Evolutionary conservation across 352 stramenopile species (phyloP).

Genomic region (Phytopythium litorale): DNA sequence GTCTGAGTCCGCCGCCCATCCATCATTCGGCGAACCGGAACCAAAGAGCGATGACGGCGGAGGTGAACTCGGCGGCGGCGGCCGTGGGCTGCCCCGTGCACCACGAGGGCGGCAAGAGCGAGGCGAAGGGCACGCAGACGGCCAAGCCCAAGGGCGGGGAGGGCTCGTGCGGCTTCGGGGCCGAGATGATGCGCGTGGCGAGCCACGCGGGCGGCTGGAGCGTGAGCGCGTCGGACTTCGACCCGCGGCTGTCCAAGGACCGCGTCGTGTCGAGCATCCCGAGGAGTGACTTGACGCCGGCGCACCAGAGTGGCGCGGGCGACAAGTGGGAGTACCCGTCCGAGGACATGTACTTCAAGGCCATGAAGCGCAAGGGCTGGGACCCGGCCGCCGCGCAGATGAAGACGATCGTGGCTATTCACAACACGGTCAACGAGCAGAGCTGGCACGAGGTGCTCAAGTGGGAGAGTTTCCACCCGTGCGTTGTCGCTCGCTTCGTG

Average conservation of each 20-base stretch:
- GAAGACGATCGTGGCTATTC: conserved; percentile 95
- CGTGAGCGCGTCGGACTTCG: conserved; percentile 23
- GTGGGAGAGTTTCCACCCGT: conserved; percentile 85
- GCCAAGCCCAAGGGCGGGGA: conserved; percentile 8
- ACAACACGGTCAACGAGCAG: conserved; percentile 97
- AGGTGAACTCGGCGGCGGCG: conserved; percentile 60
- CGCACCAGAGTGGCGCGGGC: conserved; percentile 47
- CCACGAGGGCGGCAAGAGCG: conserved; percentile 14
- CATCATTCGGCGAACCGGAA: conserved; percentile 1
- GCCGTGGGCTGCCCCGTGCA: conserved; percentile 47
- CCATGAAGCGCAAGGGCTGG: conserved; percentile 97
- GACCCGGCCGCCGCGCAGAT: conserved; percentile 90
- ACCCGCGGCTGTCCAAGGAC: conserved; percentile 57
- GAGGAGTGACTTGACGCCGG: conserved; percentile 84
- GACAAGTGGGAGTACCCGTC: conserved; percentile 95
- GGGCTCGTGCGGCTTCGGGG: conserved; percentile 37
- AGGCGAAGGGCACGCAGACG: conserved; percentile 9
- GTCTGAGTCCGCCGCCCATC: too few species aligned
- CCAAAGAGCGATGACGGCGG: conserved; percentile 45
- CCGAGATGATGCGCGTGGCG: conserved; percentile 56
- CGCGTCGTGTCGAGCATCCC: conserved; percentile 94
- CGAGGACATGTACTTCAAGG: conserved; percentile 98
- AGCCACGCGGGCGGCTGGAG: conserved; percentile 33
- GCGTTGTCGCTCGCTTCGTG: conserved; percentile 6
- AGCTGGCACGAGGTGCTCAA: conserved; percentile 92